Conservation (phyloP, 139 green algal species). For the Raphidocelis subcapitata region DNA sequence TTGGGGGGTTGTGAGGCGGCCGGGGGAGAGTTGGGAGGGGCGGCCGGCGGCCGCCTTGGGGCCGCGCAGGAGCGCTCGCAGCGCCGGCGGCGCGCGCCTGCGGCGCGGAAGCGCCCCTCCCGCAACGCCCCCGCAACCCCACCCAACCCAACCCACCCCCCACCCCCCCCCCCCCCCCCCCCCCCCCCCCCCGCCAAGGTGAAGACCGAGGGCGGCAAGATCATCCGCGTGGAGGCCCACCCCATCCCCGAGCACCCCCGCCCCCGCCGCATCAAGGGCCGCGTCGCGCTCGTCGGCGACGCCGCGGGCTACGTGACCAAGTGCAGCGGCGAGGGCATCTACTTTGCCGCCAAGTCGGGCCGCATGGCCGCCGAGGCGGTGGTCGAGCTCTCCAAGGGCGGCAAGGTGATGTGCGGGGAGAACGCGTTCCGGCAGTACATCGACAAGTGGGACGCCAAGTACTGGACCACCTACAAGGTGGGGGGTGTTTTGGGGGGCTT, state of each 20-base stretch:
- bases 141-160: background rate
- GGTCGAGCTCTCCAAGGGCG: slow-evolving; percentile 71
- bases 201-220: slow-evolving; percentile 96
- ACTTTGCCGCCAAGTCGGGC: slow-evolving; percentile 98
- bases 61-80: too few relatives aligned
- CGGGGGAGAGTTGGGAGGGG: too few relatives aligned
- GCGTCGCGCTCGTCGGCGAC: slow-evolving; percentile 93
- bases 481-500: too few relatives aligned
- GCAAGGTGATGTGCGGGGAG: slow-evolving; percentile 89
- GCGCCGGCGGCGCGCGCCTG: too few relatives aligned
- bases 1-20: too few relatives aligned
- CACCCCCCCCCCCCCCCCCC: too few relatives aligned
- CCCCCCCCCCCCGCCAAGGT: slow-evolving; percentile 57
- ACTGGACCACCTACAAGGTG: slow-evolving; percentile 99
- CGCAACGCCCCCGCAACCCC: too few relatives aligned
- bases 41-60: too few relatives aligned
- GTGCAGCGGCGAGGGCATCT: slow-evolving; percentile 97
- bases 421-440: slow-evolving; percentile 90
- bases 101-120: too few relatives aligned
- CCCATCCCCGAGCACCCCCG: slow-evolving; percentile 97
- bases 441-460: slow-evolving; percentile 95
- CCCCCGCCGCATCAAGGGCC: slow-evolving; percentile 76
- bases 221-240: slow-evolving; percentile 98
- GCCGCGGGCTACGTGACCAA: slow-evolving; percentile 98
- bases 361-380: slow-evolving; percentile 98